Base-by-base conservation (phyloP, 208 protist genomes). In the Balamuthia mandrillaris region DNA sequence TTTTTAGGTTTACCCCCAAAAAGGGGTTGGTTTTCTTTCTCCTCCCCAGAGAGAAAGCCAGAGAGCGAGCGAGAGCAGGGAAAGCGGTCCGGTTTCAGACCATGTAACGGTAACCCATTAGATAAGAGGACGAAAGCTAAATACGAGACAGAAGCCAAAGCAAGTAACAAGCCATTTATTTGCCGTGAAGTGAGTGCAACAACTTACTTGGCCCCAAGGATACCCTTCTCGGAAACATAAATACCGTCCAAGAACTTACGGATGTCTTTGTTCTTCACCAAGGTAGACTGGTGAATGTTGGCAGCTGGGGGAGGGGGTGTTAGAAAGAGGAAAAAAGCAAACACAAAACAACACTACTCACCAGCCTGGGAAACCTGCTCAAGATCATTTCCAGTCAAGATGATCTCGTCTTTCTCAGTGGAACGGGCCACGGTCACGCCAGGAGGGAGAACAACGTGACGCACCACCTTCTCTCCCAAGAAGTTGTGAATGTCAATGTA, bases 161-260 rank as follows among this genome's bases (percentile, higher is more conserved):
- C n/a, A n/a, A n/a, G n/a, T n/a, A n/a, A n/a, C n/a, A n/a, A n/a
- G n/a, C n/a, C n/a, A n/a, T n/a, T n/a, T n/a, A n/a, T n/a, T n/a
- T n/a, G n/a, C n/a, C n/a, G n/a, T n/a, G n/a, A n/a, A n/a, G n/a
- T n/a, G n/a, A n/a, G n/a, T n/a, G n/a, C n/a, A n/a, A n/a, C n/a
- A n/a, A n/a, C n/a, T 77, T 77, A 77, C 66, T 77, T 39, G 16
- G 9, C 12, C 10, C 56, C 92, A 63, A 94, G 88, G 60, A 98
- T 89, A 68, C 94, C 95, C 92, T 97, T 98, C 65, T 97, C 96
- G 90, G 94, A 95, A 37, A 99, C 97, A 91, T 99, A 99, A 90
- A 99, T 96, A 95, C 98, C 98, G 93, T 99, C 98, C 14, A 99
- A 91, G 97, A 99, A 99, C 96, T 99, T 99, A 94, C 98, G 96